A percentile compares a stretch with the other conserved stretches of the same genome.
Conservation (phyloP, 345 rosid species). For the Eucalyptus cloeziana region DNA sequence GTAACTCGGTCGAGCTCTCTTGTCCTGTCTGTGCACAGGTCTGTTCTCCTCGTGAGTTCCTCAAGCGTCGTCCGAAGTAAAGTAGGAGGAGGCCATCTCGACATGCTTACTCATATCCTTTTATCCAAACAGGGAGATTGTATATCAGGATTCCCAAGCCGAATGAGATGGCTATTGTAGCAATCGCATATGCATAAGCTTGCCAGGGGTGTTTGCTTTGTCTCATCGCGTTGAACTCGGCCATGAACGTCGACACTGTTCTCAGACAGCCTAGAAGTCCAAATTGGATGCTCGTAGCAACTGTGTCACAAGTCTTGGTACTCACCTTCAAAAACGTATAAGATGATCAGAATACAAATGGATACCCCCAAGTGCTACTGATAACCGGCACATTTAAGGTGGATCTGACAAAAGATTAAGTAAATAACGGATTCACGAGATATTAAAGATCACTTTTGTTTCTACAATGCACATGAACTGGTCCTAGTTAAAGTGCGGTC, state of each 20-base stretch:
- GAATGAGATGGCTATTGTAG: slow-evolving; percentile 37
- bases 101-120: slow-evolving; percentile 1
- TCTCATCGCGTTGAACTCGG: slow-evolving; percentile 87
- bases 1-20: background rate
- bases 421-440: background rate
- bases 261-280: slow-evolving; percentile 84
- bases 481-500: background rate
- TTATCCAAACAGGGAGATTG: slow-evolving; percentile 46
- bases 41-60: background rate
- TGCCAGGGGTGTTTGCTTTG: slow-evolving; percentile 55
- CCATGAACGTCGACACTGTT: slow-evolving; percentile 82
- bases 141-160: slow-evolving; percentile 43
- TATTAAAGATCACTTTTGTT: background rate
- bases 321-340: slow-evolving; percentile 28
- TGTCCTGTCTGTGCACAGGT: background rate
- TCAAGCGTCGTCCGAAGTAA: background rate
- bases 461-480: background rate
- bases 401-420: background rate
- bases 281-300: slow-evolving; percentile 47
- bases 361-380: background rate
- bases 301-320: slow-evolving; percentile 28
- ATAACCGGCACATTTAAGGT: background rate
- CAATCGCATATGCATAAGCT: slow-evolving; percentile 55
- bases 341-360: background rate
- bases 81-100: background rate